Evolutionary conservation across 106 monocot species (phyloP).

Genomic region (Posidonia australis): DNA sequence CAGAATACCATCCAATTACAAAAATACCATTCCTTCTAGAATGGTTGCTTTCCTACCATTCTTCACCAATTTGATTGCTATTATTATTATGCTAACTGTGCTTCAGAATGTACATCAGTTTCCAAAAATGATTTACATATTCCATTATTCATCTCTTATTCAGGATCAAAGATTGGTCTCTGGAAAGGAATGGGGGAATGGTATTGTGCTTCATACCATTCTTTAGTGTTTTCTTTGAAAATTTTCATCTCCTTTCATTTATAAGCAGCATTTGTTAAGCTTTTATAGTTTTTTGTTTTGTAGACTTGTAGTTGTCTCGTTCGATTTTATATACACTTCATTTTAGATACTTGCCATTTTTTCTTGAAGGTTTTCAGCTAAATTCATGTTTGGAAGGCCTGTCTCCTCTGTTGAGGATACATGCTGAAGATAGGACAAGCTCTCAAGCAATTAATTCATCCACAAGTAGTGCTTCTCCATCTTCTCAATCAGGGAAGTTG

Average conservation of each 20-base stretch:
- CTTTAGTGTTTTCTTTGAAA: background rate
- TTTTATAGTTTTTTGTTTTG: too few relatives aligned
- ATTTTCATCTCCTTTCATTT: background rate
- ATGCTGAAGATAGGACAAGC: slow-evolving; percentile 14
- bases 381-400: slow-evolving; percentile 41
- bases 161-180: slow-evolving; percentile 24
- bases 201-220: slow-evolving; percentile 23
- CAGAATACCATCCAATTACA: too few relatives aligned
- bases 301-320: too few relatives aligned
- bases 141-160: slow-evolving; percentile 9
- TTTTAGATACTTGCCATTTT: too few relatives aligned
- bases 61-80: too few relatives aligned
- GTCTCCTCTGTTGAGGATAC: slow-evolving; percentile 56
- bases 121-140: too few relatives aligned
- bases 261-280: too few relatives aligned
- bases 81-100: too few relatives aligned
- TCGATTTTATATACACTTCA: too few relatives aligned
- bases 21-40: too few relatives aligned
- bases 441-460: too few relatives aligned
- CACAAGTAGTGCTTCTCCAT: slow-evolving; percentile 2
- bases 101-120: background rate
- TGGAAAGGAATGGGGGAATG: slow-evolving; percentile 16
- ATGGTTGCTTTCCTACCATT: too few relatives aligned
- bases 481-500: slow-evolving; percentile 21
- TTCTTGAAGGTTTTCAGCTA: slow-evolving; percentile 4